Evolutionary conservation across 2,329 filamentous ascomycete genomes (phyloP).

Genomic region (Tothia fuscella): DNA sequence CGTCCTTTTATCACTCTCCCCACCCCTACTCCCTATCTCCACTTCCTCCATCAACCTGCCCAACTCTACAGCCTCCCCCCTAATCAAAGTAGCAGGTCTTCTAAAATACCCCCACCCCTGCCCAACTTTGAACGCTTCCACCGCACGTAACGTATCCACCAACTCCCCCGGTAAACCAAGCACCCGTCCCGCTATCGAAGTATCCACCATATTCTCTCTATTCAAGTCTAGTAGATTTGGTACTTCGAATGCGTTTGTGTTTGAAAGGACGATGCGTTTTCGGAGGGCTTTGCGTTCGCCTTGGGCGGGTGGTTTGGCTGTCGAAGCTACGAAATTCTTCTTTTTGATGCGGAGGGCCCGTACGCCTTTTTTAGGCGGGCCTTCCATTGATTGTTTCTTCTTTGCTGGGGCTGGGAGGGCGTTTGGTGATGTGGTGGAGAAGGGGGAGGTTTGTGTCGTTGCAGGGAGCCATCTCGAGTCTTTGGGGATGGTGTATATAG

Average conservation of each 20-base stretch:
- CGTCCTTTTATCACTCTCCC: no score
- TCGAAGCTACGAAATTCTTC: slow-evolving; percentile 16
- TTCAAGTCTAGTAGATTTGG: slow-evolving; percentile 25
- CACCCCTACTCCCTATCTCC: no score
- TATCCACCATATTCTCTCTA: neutral
- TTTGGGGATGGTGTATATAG: no score
- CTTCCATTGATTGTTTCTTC: slow-evolving; percentile 4
- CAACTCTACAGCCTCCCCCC: slow-evolving; percentile 65
- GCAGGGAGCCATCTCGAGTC: no score
- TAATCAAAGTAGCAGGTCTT: slow-evolving; percentile 64
- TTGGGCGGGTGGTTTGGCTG: slow-evolving; percentile 44
- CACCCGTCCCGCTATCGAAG: slow-evolving; percentile 35
- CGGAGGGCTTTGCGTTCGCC: slow-evolving; percentile 81
- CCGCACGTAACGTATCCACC: slow-evolving; percentile 69
- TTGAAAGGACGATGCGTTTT: slow-evolving; percentile 84
- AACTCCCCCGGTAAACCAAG: slow-evolving; percentile 55
- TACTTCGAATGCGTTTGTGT: slow-evolving; percentile 81
- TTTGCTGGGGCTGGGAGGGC: slow-evolving; percentile 4
- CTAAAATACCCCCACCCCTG: slow-evolving; percentile 85
- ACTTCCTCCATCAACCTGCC: slow-evolving; percentile 50
- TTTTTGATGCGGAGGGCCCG: slow-evolving; percentile 8
- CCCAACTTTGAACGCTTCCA: slow-evolving; percentile 80
- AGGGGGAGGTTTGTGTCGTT: neutral
- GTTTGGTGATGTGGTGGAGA: neutral
- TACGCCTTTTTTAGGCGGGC: slow-evolving; percentile 2